Conservation (phyloP, 768 basidiomycete species). For the Lactarius akahatsu region DNA sequence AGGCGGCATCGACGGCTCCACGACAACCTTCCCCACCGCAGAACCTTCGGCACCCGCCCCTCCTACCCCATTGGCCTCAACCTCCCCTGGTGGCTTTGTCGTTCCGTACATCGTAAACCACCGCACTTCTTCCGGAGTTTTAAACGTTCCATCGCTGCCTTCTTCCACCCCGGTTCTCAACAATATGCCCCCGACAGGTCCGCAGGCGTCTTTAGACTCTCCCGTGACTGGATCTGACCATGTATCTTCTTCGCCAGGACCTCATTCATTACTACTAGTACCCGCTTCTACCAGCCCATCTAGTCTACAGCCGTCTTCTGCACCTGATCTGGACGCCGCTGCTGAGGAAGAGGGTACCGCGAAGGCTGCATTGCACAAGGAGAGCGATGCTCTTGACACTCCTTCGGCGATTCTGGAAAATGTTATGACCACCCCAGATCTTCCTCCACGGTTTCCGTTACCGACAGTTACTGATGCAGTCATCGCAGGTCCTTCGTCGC, state of each 20-base stretch:
- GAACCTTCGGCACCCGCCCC: not conserved
- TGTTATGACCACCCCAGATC: not conserved
- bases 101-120: not conserved
- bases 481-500: not conserved
- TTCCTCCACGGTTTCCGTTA: not conserved
- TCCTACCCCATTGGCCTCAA: not conserved
- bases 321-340: not conserved
- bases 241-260: not conserved
- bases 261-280: too few species aligned
- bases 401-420: too few species aligned
- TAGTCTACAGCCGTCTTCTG: not conserved
- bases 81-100: not conserved
- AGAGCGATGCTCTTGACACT: not conserved
- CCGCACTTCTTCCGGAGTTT: not conserved
- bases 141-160: not conserved
- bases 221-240: not conserved
- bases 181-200: not conserved
- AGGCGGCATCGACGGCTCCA: not conserved
- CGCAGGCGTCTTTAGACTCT: not conserved
- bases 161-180: not conserved
- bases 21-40: not conserved
- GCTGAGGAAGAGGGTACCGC: not conserved
- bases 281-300: not conserved
- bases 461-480: not conserved
- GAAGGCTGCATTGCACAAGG: not conserved